Evolutionary conservation across 2,329 filamentous ascomycete genomes (phyloP), one percentile per base, ranked within the genome.

Genomic region (Ophiognomonia clavigignenti-juglandacearum): DNA sequence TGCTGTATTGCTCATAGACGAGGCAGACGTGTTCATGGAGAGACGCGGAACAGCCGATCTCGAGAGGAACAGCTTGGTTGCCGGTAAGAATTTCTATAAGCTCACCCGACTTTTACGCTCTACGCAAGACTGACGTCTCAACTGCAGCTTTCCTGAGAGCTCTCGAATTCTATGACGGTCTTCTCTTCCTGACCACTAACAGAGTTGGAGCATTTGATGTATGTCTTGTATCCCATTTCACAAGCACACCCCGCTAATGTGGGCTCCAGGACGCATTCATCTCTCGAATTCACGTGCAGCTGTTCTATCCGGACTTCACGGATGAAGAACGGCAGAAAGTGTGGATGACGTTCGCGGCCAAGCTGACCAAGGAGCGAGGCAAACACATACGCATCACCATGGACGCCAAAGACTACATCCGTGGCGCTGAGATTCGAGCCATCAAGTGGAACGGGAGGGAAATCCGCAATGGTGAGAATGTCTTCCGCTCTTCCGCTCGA

Each of bases 1-100:
- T 11, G 58, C 60, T 5, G 43, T 56, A 8, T 43, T 65, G 0
- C 49, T 64, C 2, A 45, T 65, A 1, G 62, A 65, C 24, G 62
- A 65, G 50, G 62, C 60, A 11, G 62, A 66, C 47, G 56, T 65
- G 1, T 64, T 61, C 47, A 54, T 67, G 11, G 60, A 65, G 43
- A 54, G 54, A 9, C 54, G 65, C 5, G 40, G 48, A 2, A 43
- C 49, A 3, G 39, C 52, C 5, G 58, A 66, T 29, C 48, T 66
- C 0, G 47, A 55, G 7, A 48, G 61, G 5, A 64, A 63, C 47
- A 62, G 54, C 36, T 51, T 67, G 1, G 60, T 65, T 2, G 59
- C 64, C 2, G 54, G 57, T 58, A 13, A 42, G 48, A 39, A n/a
- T 9, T 13, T 14, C 14, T 11, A 3, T 13, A 26, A 36, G 39